Conservation (phyloP, 2,329 filamentous ascomycete species). For the Pseudocercospora eumusae region DNA sequence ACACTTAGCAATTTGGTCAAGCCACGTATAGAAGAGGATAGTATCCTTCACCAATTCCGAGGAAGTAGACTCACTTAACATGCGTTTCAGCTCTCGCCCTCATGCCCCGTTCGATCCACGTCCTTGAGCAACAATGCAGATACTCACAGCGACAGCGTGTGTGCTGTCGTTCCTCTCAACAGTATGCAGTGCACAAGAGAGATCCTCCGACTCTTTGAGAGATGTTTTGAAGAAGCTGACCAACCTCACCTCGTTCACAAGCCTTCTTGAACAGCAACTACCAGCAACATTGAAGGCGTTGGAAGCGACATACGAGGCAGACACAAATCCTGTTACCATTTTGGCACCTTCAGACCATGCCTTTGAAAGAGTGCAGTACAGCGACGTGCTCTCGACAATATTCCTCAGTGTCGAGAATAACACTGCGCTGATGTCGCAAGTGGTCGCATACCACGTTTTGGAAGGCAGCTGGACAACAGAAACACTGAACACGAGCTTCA, state of each 20-base stretch:
- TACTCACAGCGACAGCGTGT: background rate
- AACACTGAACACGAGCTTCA: slow-evolving; percentile 35
- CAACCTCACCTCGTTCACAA: slow-evolving; percentile 23
- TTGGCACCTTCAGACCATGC: slow-evolving; percentile 44
- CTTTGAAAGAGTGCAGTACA: slow-evolving; percentile 38
- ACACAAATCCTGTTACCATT: slow-evolving; percentile 43
- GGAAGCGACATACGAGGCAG: slow-evolving; percentile 20
- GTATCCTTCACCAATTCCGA: background rate
- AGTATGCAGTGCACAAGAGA: background rate
- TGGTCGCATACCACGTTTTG: slow-evolving; percentile 24
- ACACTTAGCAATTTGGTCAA: background rate
- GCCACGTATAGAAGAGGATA: slow-evolving; percentile 1
- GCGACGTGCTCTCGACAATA: slow-evolving; percentile 15
- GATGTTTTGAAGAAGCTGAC: slow-evolving; percentile 18
- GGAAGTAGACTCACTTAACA: background rate
- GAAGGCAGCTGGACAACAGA: slow-evolving; percentile 21
- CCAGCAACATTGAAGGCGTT: slow-evolving; percentile 39
- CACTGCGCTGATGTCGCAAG: slow-evolving; percentile 17
- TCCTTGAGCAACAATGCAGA: background rate
- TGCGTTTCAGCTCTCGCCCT: background rate
- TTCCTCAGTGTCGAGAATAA: slow-evolving; percentile 20
- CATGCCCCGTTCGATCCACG: background rate
- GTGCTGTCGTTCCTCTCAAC: background rate
- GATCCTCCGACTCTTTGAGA: slow-evolving; percentile 16
- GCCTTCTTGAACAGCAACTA: slow-evolving; percentile 23